phyloP scores from a whole-genome alignment of 1,284 basidiomycete species.

The Puccinia novopanici region DNA sequence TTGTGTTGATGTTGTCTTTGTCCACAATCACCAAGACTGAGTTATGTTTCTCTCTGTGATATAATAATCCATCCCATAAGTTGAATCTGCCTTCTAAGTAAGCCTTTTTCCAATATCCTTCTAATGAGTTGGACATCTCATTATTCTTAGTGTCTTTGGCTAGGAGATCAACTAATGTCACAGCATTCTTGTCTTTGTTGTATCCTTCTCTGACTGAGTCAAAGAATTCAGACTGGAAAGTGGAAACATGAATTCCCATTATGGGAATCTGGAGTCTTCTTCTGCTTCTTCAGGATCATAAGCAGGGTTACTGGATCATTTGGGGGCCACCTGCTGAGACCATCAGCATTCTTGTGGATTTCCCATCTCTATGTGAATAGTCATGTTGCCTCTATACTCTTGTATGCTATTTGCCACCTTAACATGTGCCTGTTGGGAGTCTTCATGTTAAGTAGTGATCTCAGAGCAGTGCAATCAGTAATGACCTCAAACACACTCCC shows the following conservation, averaged over 20 bases:
- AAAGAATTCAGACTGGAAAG: neutral
- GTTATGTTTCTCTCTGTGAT: too few relatives aligned
- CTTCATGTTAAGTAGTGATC: slow-evolving; percentile 22
- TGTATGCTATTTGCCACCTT: neutral
- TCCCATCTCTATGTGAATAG: slow-evolving; percentile 2
- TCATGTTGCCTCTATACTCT: slow-evolving; percentile 18
- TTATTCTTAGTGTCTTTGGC: too few relatives aligned
- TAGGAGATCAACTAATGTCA: neutral
- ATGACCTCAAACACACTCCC: too few relatives aligned
- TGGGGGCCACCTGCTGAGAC: neutral
- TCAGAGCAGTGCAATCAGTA: too few relatives aligned
- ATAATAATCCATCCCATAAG: neutral
- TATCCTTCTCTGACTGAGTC: neutral
- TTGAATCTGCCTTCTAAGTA: neutral
- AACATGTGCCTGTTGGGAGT: slow-evolving; percentile 28
- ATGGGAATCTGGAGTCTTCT: neutral
- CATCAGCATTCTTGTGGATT: slow-evolving; percentile 38
- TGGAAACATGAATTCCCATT: neutral
- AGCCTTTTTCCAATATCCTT: neutral
- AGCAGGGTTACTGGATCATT: neutral
- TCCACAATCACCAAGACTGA: neutral
- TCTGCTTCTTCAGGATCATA: neutral
- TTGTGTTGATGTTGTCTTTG: neutral
- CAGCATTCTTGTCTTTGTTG: neutral
- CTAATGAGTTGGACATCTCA: too few relatives aligned